Evolutionary conservation across 2,329 filamentous ascomycete species (phyloP).

Genomic region (Aspergillus vadensis): DNA sequence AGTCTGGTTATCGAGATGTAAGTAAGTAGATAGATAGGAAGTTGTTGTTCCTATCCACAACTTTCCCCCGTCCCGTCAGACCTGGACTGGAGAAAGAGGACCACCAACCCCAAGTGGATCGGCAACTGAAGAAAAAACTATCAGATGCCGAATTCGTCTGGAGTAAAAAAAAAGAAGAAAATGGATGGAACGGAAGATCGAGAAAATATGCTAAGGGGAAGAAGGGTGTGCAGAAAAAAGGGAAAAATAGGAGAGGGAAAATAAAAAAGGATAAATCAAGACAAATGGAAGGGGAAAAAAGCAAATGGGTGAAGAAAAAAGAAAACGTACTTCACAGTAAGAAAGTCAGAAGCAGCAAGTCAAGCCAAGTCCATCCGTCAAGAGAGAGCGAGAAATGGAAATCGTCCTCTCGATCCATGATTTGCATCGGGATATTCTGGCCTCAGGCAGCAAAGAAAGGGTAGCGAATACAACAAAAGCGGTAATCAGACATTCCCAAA

Average conservation of each 20-base stretch:
- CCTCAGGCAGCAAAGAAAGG: slow-evolving; percentile 2
- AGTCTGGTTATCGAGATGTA: no score
- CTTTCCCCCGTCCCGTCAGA: not conserved
- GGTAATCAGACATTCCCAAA: slow-evolving; percentile 3
- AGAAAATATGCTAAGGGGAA: not conserved
- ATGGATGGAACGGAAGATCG: not conserved
- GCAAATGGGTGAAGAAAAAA: not conserved
- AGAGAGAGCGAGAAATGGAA: slow-evolving; percentile 6
- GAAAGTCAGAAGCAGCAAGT: not conserved
- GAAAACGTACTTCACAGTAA: not conserved
- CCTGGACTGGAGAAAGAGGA: not conserved
- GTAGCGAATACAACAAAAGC: slow-evolving; percentile 17
- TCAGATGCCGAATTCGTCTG: slow-evolving; percentile 4
- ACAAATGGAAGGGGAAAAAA: not conserved
- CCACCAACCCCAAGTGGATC: slow-evolving; percentile 2
- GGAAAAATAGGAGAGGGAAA: not conserved
- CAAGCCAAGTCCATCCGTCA: not conserved
- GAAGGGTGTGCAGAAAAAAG: not conserved
- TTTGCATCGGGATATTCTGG: slow-evolving; percentile 11
- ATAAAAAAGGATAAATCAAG: not conserved
- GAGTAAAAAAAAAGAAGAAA: not conserved
- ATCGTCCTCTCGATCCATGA: slow-evolving; percentile 16
- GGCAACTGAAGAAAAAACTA: slow-evolving; percentile 3
- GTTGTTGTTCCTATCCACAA: not conserved
- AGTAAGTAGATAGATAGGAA: not conserved